phyloP scores from a whole-genome alignment of 352 stramenopile species.

The Plasmopara muralis region DNA sequence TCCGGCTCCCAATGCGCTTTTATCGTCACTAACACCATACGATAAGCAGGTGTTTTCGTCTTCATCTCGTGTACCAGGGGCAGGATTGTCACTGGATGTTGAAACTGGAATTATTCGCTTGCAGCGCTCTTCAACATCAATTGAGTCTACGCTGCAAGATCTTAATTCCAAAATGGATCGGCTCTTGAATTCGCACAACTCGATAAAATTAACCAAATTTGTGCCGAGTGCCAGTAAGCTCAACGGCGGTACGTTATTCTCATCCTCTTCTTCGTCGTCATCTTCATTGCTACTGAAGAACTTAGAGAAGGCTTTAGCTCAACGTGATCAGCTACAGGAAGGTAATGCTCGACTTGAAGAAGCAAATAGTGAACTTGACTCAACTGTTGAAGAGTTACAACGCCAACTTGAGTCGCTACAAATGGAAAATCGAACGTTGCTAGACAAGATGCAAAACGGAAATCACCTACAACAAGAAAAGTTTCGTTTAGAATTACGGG shows the following conservation, averaged over 20 bases:
- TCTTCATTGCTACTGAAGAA: conserved; percentile 55
- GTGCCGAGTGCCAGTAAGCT: conserved; percentile 25
- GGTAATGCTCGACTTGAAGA: conserved; percentile 42
- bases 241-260: conserved; percentile 9
- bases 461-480: conserved; percentile 69
- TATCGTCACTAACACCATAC: conserved; percentile 29
- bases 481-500: conserved; percentile 54
- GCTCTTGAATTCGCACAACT: conserved; percentile 51
- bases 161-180: conserved; percentile 79
- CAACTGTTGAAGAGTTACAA: conserved; percentile 49
- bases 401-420: conserved; percentile 56
- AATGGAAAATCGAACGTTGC: conserved; percentile 54
- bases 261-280: conserved; percentile 27
- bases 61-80: conserved; percentile 9
- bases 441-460: conserved; percentile 63
- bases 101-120: conserved; percentile 64
- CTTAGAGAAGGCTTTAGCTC: conserved; percentile 60
- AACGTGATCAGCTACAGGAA: conserved; percentile 64
- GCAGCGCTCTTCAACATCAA: conserved; percentile 68
- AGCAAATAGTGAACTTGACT: conserved; percentile 44
- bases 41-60: conserved; percentile 14
- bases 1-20: conserved; percentile 11
- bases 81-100: conserved; percentile 30
- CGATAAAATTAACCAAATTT: conserved; percentile 44
- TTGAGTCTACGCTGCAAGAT: conserved; percentile 66